A percentile compares a stretch with the other conserved stretches of the same genome.
These are phyloP conservation scores for Condylostoma magnum DNA, from an alignment of 169 alveolate genomes.

Conservation along the genomic window DNA sequence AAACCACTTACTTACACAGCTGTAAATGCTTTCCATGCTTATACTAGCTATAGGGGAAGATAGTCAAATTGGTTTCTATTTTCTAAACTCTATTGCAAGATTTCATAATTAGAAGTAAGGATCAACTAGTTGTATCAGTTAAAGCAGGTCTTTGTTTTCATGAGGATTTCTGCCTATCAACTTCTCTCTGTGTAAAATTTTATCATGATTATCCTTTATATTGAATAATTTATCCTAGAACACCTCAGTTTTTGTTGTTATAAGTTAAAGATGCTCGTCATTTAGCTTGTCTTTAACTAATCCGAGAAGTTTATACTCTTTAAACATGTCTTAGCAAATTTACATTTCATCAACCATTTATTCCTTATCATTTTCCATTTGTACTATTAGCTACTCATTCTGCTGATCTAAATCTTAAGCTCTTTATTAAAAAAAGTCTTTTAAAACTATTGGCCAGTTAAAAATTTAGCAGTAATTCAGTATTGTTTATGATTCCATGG, in stretches of 20 bases:
- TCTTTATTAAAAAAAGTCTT: neutral
- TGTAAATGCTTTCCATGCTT: neutral
- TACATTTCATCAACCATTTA: neutral
- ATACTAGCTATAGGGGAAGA: neutral
- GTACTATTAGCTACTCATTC: neutral
- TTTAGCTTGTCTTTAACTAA: neutral
- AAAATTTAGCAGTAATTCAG: neutral
- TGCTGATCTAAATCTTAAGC: neutral
- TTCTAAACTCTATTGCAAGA: constrained; percentile 1
- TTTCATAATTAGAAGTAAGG: constrained; percentile 14
- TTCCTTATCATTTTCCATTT: constrained; percentile 7
- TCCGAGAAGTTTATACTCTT: neutral
- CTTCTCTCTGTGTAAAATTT: neutral
- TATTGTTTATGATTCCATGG: neutral
- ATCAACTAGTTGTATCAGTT: constrained; percentile 4
- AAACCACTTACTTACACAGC: constrained; percentile 8
- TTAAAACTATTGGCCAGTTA: neutral
- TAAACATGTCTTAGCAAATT: neutral
- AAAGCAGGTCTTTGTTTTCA: neutral
- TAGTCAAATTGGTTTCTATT: neutral
- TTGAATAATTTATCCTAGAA: neutral
- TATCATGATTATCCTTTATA: neutral
- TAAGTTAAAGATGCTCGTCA: neutral
- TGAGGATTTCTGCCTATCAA: neutral
- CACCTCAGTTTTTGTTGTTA: neutral